Evolutionary conservation across 164 flowering plant genomes (phyloP).

Genomic region (Nymphaea thermarum): DNA sequence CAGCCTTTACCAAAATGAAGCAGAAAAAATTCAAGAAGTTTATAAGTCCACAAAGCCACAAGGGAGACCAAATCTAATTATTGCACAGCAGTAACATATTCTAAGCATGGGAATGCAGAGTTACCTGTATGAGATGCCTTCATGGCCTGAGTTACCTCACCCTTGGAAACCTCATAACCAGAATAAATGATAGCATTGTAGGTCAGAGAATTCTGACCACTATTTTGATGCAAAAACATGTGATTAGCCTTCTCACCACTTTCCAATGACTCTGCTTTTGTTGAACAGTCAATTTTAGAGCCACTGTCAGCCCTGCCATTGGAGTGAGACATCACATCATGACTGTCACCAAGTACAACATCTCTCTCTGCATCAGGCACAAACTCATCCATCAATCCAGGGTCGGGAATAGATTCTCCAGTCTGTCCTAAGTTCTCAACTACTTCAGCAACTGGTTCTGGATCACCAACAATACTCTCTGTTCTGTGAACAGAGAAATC

Average conservation of each 20-base stretch:
- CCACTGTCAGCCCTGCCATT: constrained; percentile 88
- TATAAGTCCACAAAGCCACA: neutral
- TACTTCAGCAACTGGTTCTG: constrained; percentile 68
- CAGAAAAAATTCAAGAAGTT: neutral
- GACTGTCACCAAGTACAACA: constrained; percentile 81
- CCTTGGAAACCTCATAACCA: constrained; percentile 57
- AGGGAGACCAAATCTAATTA: neutral
- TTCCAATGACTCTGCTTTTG: constrained; percentile 85
- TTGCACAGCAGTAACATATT: constrained; percentile 20
- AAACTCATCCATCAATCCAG: constrained; percentile 76
- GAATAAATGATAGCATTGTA: constrained; percentile 66
- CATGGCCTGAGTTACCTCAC: constrained; percentile 53
- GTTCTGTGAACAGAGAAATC: constrained; percentile 66
- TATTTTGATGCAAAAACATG: constrained; percentile 24
- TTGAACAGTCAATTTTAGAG: constrained; percentile 75
- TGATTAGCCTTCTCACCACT: constrained; percentile 76
- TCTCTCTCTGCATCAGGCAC: constrained; percentile 74
- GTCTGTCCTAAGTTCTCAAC: constrained; percentile 91
- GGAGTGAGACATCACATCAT: constrained; percentile 75
- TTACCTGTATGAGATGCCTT: constrained; percentile 40
- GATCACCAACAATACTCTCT: constrained; percentile 82
- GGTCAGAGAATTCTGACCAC: constrained; percentile 64
- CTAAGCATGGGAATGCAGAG: constrained; percentile 30
- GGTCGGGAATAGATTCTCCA: constrained; percentile 80
- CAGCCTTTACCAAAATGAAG: neutral